Conservation (phyloP, 2,329 filamentous ascomycete genomes). For the Talaromyces atroroseus region DNA sequence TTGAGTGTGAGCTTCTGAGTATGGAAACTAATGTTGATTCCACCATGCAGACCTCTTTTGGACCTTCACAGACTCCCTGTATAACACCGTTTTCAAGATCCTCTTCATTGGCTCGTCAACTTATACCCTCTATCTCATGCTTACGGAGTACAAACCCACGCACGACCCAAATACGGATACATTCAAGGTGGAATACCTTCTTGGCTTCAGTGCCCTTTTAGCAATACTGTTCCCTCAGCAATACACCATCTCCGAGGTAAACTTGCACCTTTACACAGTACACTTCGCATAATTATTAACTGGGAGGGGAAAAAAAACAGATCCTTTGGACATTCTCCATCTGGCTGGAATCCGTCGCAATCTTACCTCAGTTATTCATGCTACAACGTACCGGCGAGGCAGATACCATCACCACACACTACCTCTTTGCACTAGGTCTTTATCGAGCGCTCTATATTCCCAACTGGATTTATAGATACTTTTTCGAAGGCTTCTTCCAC, state of each 20-base stretch:
- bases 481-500: conserved; percentile 73
- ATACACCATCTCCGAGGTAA: conserved; percentile 67
- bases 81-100: conserved; percentile 94
- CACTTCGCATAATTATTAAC: neutral
- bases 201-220: conserved; percentile 72
- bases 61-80: conserved; percentile 71
- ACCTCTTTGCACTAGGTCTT: conserved; percentile 84
- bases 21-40: neutral
- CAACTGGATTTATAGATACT: conserved; percentile 94
- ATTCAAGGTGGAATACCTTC: conserved; percentile 91
- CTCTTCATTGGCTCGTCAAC: conserved; percentile 84
- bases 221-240: conserved; percentile 79
- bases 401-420: conserved; percentile 98
- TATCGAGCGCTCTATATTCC: conserved; percentile 96
- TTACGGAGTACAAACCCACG: conserved; percentile 93
- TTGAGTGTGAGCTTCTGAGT: neutral
- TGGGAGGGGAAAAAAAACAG: conserved; percentile 39
- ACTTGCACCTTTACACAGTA: conserved; percentile 2
- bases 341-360: conserved; percentile 95
- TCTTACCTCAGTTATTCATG: conserved; percentile 96
- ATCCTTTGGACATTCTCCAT: conserved; percentile 97
- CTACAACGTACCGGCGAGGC: conserved; percentile 95
- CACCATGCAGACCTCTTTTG: conserved; percentile 68
- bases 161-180: conserved; percentile 96
- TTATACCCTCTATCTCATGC: conserved; percentile 98